Percentiles rank a stretch among this genome's conserved stretches.
Evolutionary conservation across 2,329 filamentous ascomycete species (phyloP).

Genomic region (Pestalotiopsis sp.): DNA sequence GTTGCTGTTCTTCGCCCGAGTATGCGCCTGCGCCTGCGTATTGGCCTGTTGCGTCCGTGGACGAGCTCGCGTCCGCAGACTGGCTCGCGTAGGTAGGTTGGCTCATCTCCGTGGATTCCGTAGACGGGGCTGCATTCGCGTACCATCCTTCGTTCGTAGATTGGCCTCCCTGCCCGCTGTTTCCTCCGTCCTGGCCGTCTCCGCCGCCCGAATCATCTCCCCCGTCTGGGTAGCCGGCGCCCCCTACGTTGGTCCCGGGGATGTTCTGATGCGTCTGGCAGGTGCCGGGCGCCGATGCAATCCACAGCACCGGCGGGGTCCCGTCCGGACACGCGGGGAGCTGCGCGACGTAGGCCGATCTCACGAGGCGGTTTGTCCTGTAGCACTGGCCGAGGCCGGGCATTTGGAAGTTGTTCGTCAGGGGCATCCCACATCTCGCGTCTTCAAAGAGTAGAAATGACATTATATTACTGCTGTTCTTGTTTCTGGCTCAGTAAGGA

Average conservation of each 20-base stretch:
- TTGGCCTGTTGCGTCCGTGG: too few relatives aligned
- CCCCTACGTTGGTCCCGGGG: neutral
- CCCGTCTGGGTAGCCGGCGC: neutral
- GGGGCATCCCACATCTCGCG: neutral
- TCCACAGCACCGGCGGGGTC: neutral
- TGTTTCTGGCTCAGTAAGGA: neutral
- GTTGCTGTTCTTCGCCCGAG: too few relatives aligned
- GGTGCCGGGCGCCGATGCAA: neutral
- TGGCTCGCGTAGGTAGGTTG: too few relatives aligned
- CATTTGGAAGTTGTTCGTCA: neutral
- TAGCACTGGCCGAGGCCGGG: neutral
- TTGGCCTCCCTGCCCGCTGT: too few relatives aligned
- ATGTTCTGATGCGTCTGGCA: neutral
- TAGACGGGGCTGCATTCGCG: too few relatives aligned
- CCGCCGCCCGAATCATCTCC: too few relatives aligned
- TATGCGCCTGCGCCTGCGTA: too few relatives aligned
- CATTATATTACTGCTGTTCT: neutral
- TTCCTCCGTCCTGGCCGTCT: too few relatives aligned
- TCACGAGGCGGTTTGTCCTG: neutral
- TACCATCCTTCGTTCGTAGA: too few relatives aligned
- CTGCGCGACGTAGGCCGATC: neutral
- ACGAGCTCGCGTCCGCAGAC: too few relatives aligned
- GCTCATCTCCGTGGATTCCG: too few relatives aligned
- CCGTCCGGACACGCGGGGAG: neutral
- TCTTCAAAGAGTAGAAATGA: neutral